Evolutionary conservation across 2,329 filamentous ascomycete genomes (phyloP), one percentile per base, ranked within the genome.

Genomic region (Aureobasidium sp.): DNA sequence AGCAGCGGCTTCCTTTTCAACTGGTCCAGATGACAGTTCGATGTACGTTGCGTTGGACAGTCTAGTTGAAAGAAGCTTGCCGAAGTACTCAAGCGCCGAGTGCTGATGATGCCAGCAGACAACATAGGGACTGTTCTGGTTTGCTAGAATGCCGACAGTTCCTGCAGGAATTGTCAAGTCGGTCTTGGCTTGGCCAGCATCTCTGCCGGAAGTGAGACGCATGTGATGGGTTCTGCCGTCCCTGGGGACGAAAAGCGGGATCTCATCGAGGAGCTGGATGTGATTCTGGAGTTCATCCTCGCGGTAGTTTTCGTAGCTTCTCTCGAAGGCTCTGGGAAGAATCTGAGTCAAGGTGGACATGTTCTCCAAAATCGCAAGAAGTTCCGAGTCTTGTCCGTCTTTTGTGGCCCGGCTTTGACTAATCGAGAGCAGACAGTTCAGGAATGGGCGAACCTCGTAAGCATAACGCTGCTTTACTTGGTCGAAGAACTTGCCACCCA

Each of bases 261-360:
- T 76, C 57, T 86, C 81, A 48, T 81, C 78, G 1, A 81, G 77
- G 4, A 97, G 82, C 64, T 84, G 81, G 64, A 97, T 89, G 20
- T 84, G 85, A 68, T 95, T 94, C 29, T 84, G 85, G 67, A 94
- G 92, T 63, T 94, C 89, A 66, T 96, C 90, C 74, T 97, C 92
- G 59, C 89, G 86, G 42, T 88, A 86, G 14, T 92, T 84, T 64
- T 87, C 84, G 68, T 95, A 97, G 39, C 83, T 84, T 45, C 82
- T 81, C 15, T 62, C 60, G 71, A 96, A 96, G 36, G 82, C 75
- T 0, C 81, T 75, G 0, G 90, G 87, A n/a, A 96, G 80, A 14
- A 82, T 79, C 67, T 95, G 87, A 31, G 93, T 96, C 61, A 97
- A 84, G 7, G 84, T 87, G 1, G 85, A 82, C 60, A 91, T 87